phyloP scores from a whole-genome alignment of 2,329 filamentous ascomycete species.

The Fusarium sp. region DNA sequence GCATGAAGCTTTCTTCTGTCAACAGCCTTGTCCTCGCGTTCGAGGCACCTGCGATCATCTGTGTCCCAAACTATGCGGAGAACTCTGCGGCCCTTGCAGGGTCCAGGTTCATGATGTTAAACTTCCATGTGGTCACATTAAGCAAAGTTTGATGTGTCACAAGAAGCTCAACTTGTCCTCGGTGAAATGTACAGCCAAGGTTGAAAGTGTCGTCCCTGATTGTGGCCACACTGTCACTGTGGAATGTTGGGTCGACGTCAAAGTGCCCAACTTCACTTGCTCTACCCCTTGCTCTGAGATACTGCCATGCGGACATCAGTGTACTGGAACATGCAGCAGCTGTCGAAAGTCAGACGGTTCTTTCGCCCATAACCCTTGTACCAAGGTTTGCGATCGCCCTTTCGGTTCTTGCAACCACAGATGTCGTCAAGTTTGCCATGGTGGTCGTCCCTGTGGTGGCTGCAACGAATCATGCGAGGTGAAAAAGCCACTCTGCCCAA shows the following conservation, averaged over 20 bases:
- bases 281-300: constrained; percentile 37
- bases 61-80: constrained; percentile 54
- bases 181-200: not conserved
- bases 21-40: constrained; percentile 53
- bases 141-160: constrained; percentile 9
- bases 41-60: constrained; percentile 54
- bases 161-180: not conserved
- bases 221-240: constrained; percentile 11
- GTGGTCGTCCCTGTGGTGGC: constrained; percentile 47
- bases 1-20: constrained; percentile 56
- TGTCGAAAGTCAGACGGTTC: not conserved
- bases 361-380: constrained; percentile 52
- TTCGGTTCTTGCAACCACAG: constrained; percentile 66
- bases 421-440: constrained; percentile 50
- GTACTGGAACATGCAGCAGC: constrained; percentile 7
- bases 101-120: constrained; percentile 1
- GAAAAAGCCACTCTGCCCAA: not conserved
- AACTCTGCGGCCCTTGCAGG: constrained; percentile 46
- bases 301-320: constrained; percentile 53
- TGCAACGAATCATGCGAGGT: constrained; percentile 67
- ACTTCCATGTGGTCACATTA: constrained; percentile 34
- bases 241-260: constrained; percentile 6
- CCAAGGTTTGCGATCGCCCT: constrained; percentile 55
- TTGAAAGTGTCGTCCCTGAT: not conserved
- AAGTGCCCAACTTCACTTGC: constrained; percentile 2